These are phyloP conservation scores for Bacidia gigantensis DNA, from an alignment of 495 filamentous ascomycete genomes.

Conservation along the genomic window DNA sequence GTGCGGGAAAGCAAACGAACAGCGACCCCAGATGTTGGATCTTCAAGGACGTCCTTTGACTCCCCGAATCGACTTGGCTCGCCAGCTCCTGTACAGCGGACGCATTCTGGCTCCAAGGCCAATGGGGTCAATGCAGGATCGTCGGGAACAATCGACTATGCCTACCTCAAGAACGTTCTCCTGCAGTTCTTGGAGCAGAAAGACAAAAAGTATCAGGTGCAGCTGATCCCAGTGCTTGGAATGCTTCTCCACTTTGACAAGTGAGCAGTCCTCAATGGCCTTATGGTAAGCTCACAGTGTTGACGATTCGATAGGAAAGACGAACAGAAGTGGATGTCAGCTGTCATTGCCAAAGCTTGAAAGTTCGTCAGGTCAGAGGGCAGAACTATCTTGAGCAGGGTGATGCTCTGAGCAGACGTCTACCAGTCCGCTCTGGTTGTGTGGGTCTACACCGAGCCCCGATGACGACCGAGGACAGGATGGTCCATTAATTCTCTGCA, in stretches of 20 bases:
- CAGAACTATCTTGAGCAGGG: no score
- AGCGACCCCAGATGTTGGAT: constrained; percentile 35
- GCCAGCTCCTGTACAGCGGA: constrained; percentile 26
- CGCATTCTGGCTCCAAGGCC: constrained; percentile 27
- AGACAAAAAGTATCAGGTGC: constrained; percentile 79
- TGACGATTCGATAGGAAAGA: constrained; percentile 44
- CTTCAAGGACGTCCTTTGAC: constrained; percentile 51
- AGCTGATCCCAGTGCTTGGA: constrained; percentile 82
- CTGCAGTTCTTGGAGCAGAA: constrained; percentile 89
- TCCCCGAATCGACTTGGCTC: constrained; percentile 38
- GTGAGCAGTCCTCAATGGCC: constrained; percentile 39
- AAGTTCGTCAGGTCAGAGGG: no score
- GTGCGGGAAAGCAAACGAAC: constrained; percentile 25
- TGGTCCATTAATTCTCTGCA: background rate
- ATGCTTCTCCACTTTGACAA: constrained; percentile 85
- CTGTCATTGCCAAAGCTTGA: constrained; percentile 43
- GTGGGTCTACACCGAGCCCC: no score
- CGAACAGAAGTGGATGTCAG: constrained; percentile 80
- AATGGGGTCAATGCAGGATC: constrained; percentile 27
- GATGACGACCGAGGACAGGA: no score
- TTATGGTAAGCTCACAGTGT: background rate
- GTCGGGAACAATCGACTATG: constrained; percentile 45
- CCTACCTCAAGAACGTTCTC: constrained; percentile 91
- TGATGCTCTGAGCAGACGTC: no score
- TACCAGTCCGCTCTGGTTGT: no score